A percentile compares a stretch with the other conserved stretches of the same genome.
Conservation (phyloP, 345 rosid genomes). For the Kandelia obovata region DNA sequence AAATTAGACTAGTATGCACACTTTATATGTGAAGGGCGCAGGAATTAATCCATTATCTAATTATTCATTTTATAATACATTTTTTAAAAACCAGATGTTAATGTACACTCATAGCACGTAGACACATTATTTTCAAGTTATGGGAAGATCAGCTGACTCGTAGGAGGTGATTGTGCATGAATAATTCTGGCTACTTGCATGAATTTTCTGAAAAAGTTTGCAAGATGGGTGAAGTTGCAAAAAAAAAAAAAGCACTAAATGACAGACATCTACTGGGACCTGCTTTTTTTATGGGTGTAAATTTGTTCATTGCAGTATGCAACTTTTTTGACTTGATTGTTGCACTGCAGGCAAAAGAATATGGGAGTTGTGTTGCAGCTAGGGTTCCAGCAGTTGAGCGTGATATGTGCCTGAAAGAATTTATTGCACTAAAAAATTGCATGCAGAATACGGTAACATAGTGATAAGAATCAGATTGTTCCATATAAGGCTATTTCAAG, state of each 20-base stretch:
- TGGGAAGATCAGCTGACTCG: background rate
- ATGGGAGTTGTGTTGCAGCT: conserved; percentile 84
- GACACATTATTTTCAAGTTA: background rate
- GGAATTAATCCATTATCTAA: no score
- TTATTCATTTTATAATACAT: background rate
- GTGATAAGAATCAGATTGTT: conserved; percentile 4
- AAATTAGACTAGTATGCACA: background rate
- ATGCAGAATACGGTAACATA: conserved; percentile 81
- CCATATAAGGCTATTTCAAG: background rate
- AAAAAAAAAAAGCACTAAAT: background rate
- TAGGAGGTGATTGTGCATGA: background rate
- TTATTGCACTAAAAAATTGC: conserved; percentile 73
- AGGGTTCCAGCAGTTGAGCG: conserved; percentile 81
- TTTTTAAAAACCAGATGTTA: background rate
- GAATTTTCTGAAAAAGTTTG: background rate
- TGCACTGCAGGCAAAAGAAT: conserved; percentile 67
- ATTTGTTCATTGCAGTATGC: conserved; percentile 4
- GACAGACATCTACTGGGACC: background rate
- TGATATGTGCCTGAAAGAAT: conserved; percentile 87
- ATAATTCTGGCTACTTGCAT: background rate
- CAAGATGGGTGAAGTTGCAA: background rate
- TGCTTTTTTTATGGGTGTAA: conserved; percentile 6
- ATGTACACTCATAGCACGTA: background rate
- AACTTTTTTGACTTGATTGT: conserved; percentile 12
- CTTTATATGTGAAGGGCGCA: no score